Evolutionary conservation across 192 early-diverging fungal genomes (phyloP).

Genomic region (Pilaira anomala): DNA sequence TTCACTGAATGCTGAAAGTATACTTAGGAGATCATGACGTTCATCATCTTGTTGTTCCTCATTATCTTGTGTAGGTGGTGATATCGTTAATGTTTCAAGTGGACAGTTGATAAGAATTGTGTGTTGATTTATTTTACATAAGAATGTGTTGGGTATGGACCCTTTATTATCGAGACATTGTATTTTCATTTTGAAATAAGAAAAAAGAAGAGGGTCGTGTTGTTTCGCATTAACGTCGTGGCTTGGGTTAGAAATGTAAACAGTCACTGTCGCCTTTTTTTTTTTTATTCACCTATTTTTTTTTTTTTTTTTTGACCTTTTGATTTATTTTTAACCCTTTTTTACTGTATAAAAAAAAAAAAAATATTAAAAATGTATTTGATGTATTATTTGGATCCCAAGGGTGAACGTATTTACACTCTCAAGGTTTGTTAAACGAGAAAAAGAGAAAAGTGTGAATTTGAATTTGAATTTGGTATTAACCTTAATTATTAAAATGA

Average conservation of each 20-base stretch:
- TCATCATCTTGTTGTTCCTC: background rate
- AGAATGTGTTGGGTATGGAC: slow-evolving; percentile 18
- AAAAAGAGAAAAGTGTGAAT: background rate
- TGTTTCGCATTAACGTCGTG: background rate
- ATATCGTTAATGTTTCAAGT: slow-evolving; percentile 15
- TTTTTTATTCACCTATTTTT: no score
- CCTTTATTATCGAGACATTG: slow-evolving; percentile 23
- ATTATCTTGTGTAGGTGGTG: background rate
- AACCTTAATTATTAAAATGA: background rate
- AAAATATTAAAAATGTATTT: slow-evolving; percentile 72
- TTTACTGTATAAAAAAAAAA: background rate
- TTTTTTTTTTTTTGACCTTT: background rate
- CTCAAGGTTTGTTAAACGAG: slow-evolving; percentile 74
- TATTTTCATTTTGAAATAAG: slow-evolving; percentile 23
- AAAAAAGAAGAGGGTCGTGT: background rate
- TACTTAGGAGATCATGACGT: background rate
- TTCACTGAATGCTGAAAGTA: slow-evolving; percentile 10
- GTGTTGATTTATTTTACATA: slow-evolving; percentile 24
- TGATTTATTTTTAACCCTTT: background rate
- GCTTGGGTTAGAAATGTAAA: background rate
- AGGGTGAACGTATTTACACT: slow-evolving; percentile 92
- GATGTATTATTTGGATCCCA: slow-evolving; percentile 77
- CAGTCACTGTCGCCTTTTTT: background rate
- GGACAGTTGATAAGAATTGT: slow-evolving; percentile 35
- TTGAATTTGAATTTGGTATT: background rate